Evolutionary conservation across 208 protist species (phyloP), one percentile per base, ranked within the genome.

Genomic region (Leishmania braziliensis): DNA sequence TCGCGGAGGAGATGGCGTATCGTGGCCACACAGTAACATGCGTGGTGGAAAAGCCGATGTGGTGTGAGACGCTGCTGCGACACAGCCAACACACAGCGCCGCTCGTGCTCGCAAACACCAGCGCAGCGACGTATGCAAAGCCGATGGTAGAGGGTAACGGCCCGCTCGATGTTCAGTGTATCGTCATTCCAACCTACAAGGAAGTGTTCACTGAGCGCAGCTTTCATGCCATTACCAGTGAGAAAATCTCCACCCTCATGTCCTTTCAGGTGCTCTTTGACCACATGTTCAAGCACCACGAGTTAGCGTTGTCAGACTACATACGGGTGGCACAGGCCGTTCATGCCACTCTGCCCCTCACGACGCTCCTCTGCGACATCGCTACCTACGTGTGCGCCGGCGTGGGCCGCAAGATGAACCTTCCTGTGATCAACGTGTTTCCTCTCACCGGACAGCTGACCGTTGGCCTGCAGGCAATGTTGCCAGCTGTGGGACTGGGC

Each of bases 1-100:
- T 88, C 62, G 88, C 84, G 6, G 90, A 91, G 68, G 86, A 89
- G 54, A 86, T 93, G 18, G 78, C 83, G 3, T 75, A 75, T 39
- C 90, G 90, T 50, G 86, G 90, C 18, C 90, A 93, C 83, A 82
- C 83, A 50, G 86, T 91, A 20, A 86, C 90, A 3, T 86, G 85
- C 20, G 86, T 93, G 72, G 82, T 89, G 29, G 88, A 93, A 80
- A 82, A 83, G 33, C 68, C 58, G 8, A 48, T 51, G 50, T 93
- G 90, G 90, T 93, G 90, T 82, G 50, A 81, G n/a, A 70, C 74
- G 36, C 43, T 84, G 1, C 65, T 87, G 71, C 60, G 36, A 6
- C 71, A 80, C 43, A 80, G 50, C 54, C 77, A 62, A 4, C 77
- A 79, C 62, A 78, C 58, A 58, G n/a, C 43, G n/a, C 43, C 80